Evolutionary conservation across 2,329 filamentous ascomycete species (phyloP).

Genomic region (Aquanectria penicillioides): DNA sequence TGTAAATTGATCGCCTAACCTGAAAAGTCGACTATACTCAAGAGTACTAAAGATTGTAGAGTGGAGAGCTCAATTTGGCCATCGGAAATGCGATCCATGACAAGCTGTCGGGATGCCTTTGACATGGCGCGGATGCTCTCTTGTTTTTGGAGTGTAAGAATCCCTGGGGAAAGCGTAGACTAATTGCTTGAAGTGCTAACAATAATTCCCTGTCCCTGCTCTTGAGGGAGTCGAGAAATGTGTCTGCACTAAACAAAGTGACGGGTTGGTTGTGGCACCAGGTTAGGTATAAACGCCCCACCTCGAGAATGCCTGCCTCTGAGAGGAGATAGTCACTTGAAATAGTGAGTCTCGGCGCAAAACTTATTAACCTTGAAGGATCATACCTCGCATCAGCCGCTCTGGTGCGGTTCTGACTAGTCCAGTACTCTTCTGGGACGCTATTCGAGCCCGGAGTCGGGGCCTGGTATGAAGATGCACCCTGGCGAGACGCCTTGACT

Average conservation of each 20-base stretch:
- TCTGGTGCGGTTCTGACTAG: not conserved
- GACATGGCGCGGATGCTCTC: slow-evolving; percentile 20
- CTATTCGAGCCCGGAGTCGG: not conserved
- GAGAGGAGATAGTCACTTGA: not conserved
- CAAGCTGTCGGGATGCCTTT: slow-evolving; percentile 34
- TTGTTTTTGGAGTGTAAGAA: slow-evolving; percentile 23
- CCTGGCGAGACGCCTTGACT: slow-evolving; percentile 1
- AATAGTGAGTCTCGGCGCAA: not conserved
- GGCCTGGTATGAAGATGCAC: not conserved
- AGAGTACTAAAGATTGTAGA: slow-evolving; percentile 49
- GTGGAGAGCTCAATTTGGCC: slow-evolving; percentile 50
- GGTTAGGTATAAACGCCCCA: slow-evolving; percentile 52
- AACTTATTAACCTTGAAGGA: not conserved
- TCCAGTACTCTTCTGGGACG: not conserved
- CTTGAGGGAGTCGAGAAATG: slow-evolving; percentile 52
- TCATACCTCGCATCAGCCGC: not conserved
- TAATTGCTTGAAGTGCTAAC: slow-evolving; percentile 51
- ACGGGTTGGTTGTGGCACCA: slow-evolving; percentile 62
- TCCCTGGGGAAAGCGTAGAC: slow-evolving; percentile 51
- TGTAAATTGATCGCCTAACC: slow-evolving; percentile 34
- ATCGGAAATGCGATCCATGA: slow-evolving; percentile 48
- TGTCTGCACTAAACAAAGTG: slow-evolving; percentile 54
- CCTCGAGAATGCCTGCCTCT: slow-evolving; percentile 15
- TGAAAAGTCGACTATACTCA: slow-evolving; percentile 50
- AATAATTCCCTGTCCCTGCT: slow-evolving; percentile 49